Base-by-base conservation (phyloP, 345 rosid species). In the Arabis hirsuta region DNA sequence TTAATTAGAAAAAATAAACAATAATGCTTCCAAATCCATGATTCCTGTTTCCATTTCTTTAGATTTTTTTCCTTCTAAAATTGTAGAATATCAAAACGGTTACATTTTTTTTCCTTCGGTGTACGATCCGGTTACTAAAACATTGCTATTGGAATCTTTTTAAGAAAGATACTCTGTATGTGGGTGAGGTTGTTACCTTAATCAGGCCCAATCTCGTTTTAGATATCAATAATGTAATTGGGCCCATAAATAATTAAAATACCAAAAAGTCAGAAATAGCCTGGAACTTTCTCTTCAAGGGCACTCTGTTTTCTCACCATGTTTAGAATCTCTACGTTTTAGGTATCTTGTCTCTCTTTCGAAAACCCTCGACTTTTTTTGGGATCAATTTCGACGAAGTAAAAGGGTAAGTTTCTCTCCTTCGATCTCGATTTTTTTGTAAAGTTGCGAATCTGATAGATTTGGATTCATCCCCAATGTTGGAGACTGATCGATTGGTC, bases 291-390 rank as follows among this genome's bases (percentile, higher is more conserved):
- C 67, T 56, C 44, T 52, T 8, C 39, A 36, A 7, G 9, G 10
- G 39, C 39, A 36, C 53, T 74, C 69, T 67, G 56, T 66, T 65
- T 29, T 13, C 65, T 13, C 61, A 66, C 62, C 55, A 51, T 59
- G 55, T 51, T 24, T 61, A 14, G 24, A 61, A 53, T 75, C 69
- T 68, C 74, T 69, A 61, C 56, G 9, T 64, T 56, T 29, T 67
- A 69, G 63, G 67, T 65, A 34, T 68, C 74, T 61, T 32, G 27
- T 53, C 24, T 8, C 22, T 60, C 8, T 34, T 16, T 73, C 19
- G 6, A 20, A 16, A 19, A 36, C 48, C 50, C 57, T 57, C 12
- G 24, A 6, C 26, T 43, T 38, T 11, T 2, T 34, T 7, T 7
- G 1, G 1, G 6, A 44, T 62, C 34, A 13, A 31, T 34, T 36